These are phyloP conservation scores for Nemania sp. DNA, from an alignment of 2,329 filamentous ascomycete species.

Conservation along the genomic window DNA sequence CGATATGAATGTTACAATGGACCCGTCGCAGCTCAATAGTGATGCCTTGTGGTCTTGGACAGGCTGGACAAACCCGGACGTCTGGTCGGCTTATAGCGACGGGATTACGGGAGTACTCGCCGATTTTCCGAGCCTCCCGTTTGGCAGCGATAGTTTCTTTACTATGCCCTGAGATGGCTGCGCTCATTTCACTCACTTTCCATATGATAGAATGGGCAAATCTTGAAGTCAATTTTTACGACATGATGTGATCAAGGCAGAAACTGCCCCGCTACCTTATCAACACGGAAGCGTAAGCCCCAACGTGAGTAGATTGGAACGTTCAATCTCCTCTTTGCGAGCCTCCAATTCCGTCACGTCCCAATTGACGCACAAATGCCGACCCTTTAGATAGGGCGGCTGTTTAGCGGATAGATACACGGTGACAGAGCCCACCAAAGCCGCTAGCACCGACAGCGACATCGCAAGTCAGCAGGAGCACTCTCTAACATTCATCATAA, in stretches of 20 bases:
- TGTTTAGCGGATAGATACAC: conserved; percentile 20
- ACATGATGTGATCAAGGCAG: neutral
- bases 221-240: neutral
- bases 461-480: neutral
- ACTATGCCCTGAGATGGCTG: conserved; percentile 6
- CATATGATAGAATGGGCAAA: neutral
- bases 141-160: conserved; percentile 29
- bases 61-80: conserved; percentile 28
- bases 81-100: conserved; percentile 30
- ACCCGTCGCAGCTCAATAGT: conserved; percentile 8
- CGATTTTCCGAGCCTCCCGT: conserved; percentile 31
- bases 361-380: conserved; percentile 19
- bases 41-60: conserved; percentile 33
- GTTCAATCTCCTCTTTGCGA: conserved; percentile 21
- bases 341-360: conserved; percentile 18
- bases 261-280: neutral
- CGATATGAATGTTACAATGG: conserved; percentile 4
- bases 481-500: too few species aligned
- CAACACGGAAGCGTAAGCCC: conserved; percentile 11
- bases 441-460: neutral
- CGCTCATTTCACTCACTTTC: neutral
- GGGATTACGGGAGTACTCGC: conserved; percentile 32
- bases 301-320: conserved; percentile 16
- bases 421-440: conserved; percentile 16
- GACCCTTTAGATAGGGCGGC: conserved; percentile 16